Evolutionary conservation across 2,329 filamentous ascomycete species (phyloP), one percentile per base, ranked within the genome.

Genomic region (Fusarium sp.): DNA sequence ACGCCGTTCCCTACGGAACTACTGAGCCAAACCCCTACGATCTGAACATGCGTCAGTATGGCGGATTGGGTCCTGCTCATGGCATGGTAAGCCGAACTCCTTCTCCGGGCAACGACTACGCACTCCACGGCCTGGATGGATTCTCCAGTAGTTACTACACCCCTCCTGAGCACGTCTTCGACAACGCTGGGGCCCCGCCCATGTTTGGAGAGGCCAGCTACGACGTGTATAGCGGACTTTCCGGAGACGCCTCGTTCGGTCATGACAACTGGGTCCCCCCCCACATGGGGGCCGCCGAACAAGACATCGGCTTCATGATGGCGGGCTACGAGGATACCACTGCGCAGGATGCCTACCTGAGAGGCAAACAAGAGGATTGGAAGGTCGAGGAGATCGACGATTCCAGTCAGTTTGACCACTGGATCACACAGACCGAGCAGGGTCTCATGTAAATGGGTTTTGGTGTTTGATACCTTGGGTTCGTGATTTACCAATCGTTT

Each of bases 311-410:
- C 36, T 65, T 71, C 20, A 29, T 61, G 44, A 56, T 72, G 44
- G 55, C 42, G 40, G 72, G 61, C 20, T 72, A 69, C 31, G 62
- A 64, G 29, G 70, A 70, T 38, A 22, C 62, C 4, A 66, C 63
- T 56, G 70, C 73, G 20, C 78, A 79, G 56, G 78, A 80, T 22
- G 75, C 67, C 7, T 82, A 80, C 56, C 75, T 84, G 31, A 78
- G 74, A 49, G 81, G 82, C 24, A 77, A 72, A 11, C 75, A 80
- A 35, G 75, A 73, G 12, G 82, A 82, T 59, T 84, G 82, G 82
- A 74, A 80, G 63, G 73, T 83, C 10, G 79, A 81, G 69, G 75
- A 81, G 22, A 64, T 84, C 10, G 80, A 80, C 10, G 78, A 79
- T 24, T 71, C 69, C 22, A 74, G 75, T 24, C 79, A 80, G 56